A percentile compares a stretch with the other conserved stretches of the same genome.
phyloP scores from a whole-genome alignment of 345 rosid genomes.

The Linum usitatissimum region DNA sequence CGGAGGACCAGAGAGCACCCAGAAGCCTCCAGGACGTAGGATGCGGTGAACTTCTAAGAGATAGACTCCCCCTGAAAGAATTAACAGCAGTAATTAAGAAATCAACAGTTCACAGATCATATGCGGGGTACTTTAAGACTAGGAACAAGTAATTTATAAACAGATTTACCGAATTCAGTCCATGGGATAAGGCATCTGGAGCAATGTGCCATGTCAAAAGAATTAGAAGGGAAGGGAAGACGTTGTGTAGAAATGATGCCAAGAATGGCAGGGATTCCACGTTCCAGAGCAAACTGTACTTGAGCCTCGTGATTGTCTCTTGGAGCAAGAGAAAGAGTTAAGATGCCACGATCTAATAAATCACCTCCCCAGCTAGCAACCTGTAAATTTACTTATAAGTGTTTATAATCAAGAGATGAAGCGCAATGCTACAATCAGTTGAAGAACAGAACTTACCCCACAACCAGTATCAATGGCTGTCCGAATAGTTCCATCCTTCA shows the following conservation, averaged over 20 bases:
- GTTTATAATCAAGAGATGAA: no score
- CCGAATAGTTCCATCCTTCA: conserved; percentile 82
- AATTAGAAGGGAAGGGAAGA: conserved; percentile 89
- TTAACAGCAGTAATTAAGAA: background rate
- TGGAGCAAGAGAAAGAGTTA: conserved; percentile 91
- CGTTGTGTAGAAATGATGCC: conserved; percentile 98
- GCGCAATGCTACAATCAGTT: background rate
- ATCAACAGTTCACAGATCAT: no score
- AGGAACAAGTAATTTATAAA: background rate
- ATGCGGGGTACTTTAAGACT: no score
- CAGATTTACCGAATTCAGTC: conserved; percentile 86
- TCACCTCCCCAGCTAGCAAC: conserved; percentile 99
- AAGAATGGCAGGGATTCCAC: conserved; percentile 93
- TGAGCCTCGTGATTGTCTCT: conserved; percentile 99
- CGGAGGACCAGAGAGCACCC: conserved; percentile 98
- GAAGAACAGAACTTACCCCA: conserved; percentile 48
- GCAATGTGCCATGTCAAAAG: conserved; percentile 99
- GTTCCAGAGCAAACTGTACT: conserved; percentile 95
- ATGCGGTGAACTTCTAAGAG: conserved; percentile 83
- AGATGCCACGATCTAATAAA: conserved; percentile 74
- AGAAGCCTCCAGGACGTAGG: conserved; percentile 96
- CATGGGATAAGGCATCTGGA: conserved; percentile 99
- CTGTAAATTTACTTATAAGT: conserved; percentile 20
- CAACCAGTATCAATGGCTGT: conserved; percentile 97
- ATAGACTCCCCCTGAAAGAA: conserved; percentile 75